Conservation (phyloP, 768 basidiomycete species). For the Collybia sp. region DNA sequence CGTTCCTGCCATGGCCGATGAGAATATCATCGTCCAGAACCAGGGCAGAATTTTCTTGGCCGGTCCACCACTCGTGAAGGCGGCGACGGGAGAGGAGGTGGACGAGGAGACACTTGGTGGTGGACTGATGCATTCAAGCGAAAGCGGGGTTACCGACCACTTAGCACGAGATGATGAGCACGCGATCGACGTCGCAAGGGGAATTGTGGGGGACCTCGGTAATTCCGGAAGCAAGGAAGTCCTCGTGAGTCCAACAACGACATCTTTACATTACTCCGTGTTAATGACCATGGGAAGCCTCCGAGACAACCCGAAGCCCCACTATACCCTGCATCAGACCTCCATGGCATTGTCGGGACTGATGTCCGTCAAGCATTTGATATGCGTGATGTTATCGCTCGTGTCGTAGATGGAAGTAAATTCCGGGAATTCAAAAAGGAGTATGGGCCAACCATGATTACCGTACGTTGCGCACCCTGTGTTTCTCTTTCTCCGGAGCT, state of each 20-base stretch:
- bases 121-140: conserved; percentile 86
- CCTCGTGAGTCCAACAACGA: conserved; percentile 34
- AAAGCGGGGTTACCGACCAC: conserved; percentile 89
- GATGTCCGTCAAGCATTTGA: conserved; percentile 88
- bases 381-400: conserved; percentile 91
- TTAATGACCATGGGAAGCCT: conserved; percentile 38
- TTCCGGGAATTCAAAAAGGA: conserved; percentile 97
- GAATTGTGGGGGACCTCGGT: conserved; percentile 76
- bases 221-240: conserved; percentile 45
- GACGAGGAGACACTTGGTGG: conserved; percentile 92
- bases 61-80: conserved; percentile 91
- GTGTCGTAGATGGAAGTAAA: conserved; percentile 85
- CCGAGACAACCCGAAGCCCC: conserved; percentile 61
- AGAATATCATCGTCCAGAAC: conserved; percentile 85
- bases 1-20: conserved; percentile 95
- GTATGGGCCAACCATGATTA: conserved; percentile 87
- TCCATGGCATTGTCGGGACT: conserved; percentile 90
- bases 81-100: conserved; percentile 89
- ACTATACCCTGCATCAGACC: conserved; percentile 72
- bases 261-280: neutral
- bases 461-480: conserved; percentile 40
- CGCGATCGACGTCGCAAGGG: conserved; percentile 75
- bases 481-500: neutral
- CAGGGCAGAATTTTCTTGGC: conserved; percentile 94
- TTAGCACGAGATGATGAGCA: conserved; percentile 83